These are phyloP conservation scores for Linum usitatissimum DNA, from an alignment of 345 rosid species.

Conservation along the genomic window DNA sequence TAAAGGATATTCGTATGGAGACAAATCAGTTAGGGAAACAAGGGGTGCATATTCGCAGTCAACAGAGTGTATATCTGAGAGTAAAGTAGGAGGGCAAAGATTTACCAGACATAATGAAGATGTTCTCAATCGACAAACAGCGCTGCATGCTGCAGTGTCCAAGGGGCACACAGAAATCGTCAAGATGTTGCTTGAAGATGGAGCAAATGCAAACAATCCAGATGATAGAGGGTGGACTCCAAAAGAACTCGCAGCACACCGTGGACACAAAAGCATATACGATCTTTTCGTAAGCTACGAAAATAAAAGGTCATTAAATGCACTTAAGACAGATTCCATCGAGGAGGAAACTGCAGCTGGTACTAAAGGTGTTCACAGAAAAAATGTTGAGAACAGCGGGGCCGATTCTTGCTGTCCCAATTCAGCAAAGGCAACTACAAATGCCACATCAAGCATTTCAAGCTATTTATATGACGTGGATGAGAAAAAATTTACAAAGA, in stretches of 20 bases:
- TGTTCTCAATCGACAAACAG: slow-evolving; percentile 31
- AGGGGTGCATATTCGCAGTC: slow-evolving; percentile 11
- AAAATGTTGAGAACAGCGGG: slow-evolving; percentile 16
- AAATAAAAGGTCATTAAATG: slow-evolving; percentile 27
- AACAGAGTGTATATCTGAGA: slow-evolving; percentile 24
- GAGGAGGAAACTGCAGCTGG: slow-evolving; percentile 23
- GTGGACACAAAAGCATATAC: slow-evolving; percentile 33
- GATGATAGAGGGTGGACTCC: slow-evolving; percentile 42
- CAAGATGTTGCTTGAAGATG: slow-evolving; percentile 47
- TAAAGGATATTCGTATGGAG: slow-evolving; percentile 24
- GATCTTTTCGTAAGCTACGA: slow-evolving; percentile 41
- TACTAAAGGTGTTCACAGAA: slow-evolving; percentile 14
- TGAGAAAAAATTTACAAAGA: slow-evolving; percentile 22
- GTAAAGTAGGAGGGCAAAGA: slow-evolving; percentile 17
- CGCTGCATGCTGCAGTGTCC: slow-evolving; percentile 36
- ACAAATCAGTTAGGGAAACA: slow-evolving; percentile 17
- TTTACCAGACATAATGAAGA: slow-evolving; percentile 18
- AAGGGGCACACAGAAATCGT: slow-evolving; percentile 46
- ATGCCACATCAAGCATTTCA: slow-evolving; percentile 25
- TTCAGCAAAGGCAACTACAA: slow-evolving; percentile 16
- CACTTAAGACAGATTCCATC: slow-evolving; percentile 37
- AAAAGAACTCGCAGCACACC: slow-evolving; percentile 42
- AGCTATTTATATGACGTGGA: slow-evolving; percentile 16
- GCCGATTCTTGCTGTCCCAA: slow-evolving; percentile 15
- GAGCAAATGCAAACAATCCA: slow-evolving; percentile 33